These are phyloP conservation scores for Salmacisia buchloeana DNA, from an alignment of 1,284 basidiomycete genomes.

Conservation along the genomic window DNA sequence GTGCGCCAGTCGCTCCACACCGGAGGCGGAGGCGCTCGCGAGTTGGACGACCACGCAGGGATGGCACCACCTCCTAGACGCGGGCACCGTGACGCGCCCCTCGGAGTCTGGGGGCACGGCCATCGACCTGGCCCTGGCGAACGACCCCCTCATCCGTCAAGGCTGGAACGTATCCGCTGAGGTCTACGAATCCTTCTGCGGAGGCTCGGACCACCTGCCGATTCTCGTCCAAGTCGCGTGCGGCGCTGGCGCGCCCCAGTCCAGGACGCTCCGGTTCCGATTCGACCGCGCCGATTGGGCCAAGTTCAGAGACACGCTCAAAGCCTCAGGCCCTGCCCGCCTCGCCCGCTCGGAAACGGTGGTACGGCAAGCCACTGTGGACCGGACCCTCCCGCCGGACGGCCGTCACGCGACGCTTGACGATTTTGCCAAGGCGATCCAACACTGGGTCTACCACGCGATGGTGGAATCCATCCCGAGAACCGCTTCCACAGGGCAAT, in stretches of 20 bases:
- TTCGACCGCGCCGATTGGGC: conserved; percentile 3
- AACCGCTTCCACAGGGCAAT: neutral
- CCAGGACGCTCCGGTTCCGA: neutral
- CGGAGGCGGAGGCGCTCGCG: too few relatives aligned
- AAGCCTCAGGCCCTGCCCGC: neutral
- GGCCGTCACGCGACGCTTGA: neutral
- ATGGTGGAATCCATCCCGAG: neutral
- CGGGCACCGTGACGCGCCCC: too few relatives aligned
- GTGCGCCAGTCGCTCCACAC: too few relatives aligned
- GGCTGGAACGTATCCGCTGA: too few relatives aligned
- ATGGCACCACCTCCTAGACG: too few relatives aligned
- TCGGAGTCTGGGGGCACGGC: too few relatives aligned
- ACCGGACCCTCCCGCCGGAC: neutral
- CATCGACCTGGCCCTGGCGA: too few relatives aligned
- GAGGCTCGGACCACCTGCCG: too few relatives aligned
- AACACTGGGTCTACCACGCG: neutral
- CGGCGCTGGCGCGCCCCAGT: neutral
- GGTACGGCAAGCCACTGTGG: neutral
- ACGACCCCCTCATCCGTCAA: too few relatives aligned
- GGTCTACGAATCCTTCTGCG: too few relatives aligned
- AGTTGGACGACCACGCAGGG: too few relatives aligned
- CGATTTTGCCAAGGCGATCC: neutral
- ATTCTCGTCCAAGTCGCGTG: neutral
- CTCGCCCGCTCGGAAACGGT: neutral
- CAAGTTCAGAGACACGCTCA: neutral